These are phyloP conservation scores for Alternaria novae-zelandiae DNA, from an alignment of 2,329 filamentous ascomycete species.

Conservation along the genomic window DNA sequence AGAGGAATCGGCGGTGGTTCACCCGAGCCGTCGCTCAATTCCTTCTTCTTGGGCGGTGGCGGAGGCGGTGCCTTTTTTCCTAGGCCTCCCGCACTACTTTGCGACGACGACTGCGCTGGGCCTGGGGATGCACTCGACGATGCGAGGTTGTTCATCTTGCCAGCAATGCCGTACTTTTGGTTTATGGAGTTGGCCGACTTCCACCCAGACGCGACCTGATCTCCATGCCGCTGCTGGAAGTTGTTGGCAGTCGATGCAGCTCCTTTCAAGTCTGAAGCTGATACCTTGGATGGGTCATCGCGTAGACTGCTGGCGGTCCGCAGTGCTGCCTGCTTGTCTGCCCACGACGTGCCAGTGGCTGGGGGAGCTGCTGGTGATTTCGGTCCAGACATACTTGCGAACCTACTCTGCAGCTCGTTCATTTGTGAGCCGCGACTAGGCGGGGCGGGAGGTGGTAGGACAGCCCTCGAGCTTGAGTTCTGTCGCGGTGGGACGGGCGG, in stretches of 20 bases:
- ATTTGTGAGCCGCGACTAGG: slow-evolving; percentile 56
- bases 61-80: slow-evolving; percentile 64
- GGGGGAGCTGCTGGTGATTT: slow-evolving; percentile 39
- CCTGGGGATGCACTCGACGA: slow-evolving; percentile 31
- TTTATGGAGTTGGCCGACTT: slow-evolving; percentile 64
- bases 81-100: slow-evolving; percentile 35
- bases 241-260: slow-evolving; percentile 69
- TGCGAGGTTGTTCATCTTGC: slow-evolving; percentile 55
- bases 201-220: slow-evolving; percentile 68
- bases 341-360: slow-evolving; percentile 65
- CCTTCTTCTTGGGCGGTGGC: slow-evolving; percentile 63
- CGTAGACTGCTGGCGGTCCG: slow-evolving; percentile 66
- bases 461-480: slow-evolving; percentile 22
- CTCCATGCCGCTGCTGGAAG: slow-evolving; percentile 73
- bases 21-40: slow-evolving; percentile 48
- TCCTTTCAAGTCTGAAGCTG: slow-evolving; percentile 62
- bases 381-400: slow-evolving; percentile 53
- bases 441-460: slow-evolving; percentile 20
- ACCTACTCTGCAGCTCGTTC: slow-evolving; percentile 72
- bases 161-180: slow-evolving; percentile 66
- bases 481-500: slow-evolving; percentile 38
- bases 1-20: slow-evolving; percentile 64
- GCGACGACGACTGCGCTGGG: slow-evolving; percentile 32
- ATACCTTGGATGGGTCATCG: slow-evolving; percentile 67
- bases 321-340: slow-evolving; percentile 67